Evolutionary conservation across 2,329 filamentous ascomycete species (phyloP).

Genomic region (Pseudocercospora fuligena): DNA sequence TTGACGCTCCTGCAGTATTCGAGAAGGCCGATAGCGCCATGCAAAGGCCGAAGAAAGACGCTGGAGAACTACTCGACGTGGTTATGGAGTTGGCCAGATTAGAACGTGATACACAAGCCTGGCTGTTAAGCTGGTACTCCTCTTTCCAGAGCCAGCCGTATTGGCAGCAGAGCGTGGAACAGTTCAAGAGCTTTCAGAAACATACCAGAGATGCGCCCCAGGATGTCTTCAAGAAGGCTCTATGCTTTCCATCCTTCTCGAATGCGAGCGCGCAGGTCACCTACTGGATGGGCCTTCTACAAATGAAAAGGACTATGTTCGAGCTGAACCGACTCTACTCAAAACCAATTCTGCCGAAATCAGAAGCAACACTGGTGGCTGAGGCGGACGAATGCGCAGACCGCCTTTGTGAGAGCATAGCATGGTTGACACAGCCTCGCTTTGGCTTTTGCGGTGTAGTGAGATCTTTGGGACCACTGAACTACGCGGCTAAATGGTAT

Average conservation of each 20-base stretch:
- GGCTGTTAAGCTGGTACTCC: conserved; percentile 14
- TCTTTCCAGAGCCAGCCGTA: conserved; percentile 15
- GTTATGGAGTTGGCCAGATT: conserved; percentile 6
- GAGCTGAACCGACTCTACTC: conserved; percentile 10
- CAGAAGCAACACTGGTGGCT: conserved; percentile 9
- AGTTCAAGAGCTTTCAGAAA: not conserved
- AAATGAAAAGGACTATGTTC: conserved; percentile 12
- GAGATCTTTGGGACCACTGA: conserved; percentile 6
- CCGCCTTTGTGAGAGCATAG: conserved; percentile 13
- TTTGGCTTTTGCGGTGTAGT: conserved; percentile 18
- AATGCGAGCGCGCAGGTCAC: conserved; percentile 15
- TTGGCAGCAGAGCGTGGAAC: conserved; percentile 4
- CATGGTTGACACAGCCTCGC: conserved; percentile 13
- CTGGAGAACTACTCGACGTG: not conserved
- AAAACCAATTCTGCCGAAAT: conserved; percentile 10
- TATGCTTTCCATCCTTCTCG: conserved; percentile 14
- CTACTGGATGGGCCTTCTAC: conserved; percentile 16
- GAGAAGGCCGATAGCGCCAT: conserved; percentile 11
- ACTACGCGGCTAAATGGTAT: conserved; percentile 17
- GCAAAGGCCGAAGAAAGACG: not conserved
- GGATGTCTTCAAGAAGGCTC: conserved; percentile 1
- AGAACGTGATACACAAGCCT: conserved; percentile 12
- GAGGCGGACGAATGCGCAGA: conserved; percentile 17
- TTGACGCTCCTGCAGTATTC: conserved; percentile 9
- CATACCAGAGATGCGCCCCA: conserved; percentile 1